Percentiles rank a stretch among this genome's conserved stretches.
Conservation (phyloP, 2,329 filamentous ascomycete species). For the Ophiostoma piceae region DNA sequence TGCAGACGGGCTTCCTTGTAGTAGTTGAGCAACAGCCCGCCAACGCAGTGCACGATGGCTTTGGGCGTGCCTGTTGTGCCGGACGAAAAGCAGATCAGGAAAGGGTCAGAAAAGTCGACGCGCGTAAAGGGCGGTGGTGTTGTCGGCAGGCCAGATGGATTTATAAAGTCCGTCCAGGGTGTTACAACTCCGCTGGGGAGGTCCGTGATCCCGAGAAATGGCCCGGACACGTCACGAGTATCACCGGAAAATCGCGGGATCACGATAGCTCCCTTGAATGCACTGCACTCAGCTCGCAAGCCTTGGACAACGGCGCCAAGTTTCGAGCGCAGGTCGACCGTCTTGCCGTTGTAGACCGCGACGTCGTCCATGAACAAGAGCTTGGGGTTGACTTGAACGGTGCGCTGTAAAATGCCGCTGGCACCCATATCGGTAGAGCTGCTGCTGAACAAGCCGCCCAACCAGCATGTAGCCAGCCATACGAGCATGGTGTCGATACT, state of each 20-base stretch:
- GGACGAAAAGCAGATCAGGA: conserved; percentile 71
- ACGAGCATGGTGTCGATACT: conserved; percentile 68
- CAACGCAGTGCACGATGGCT: conserved; percentile 74
- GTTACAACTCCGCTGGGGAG: conserved; percentile 37
- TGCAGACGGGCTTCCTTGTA: conserved; percentile 56
- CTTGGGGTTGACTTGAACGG: conserved; percentile 69
- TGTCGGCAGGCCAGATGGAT: conserved; percentile 28
- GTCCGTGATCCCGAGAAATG: conserved; percentile 33
- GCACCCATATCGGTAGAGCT: conserved; percentile 80
- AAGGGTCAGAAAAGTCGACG: conserved; percentile 66
- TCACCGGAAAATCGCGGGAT: conserved; percentile 59
- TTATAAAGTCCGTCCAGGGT: conserved; percentile 44
- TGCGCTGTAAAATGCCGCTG: conserved; percentile 67
- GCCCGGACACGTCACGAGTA: conserved; percentile 50
- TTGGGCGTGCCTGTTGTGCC: conserved; percentile 82
- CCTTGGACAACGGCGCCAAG: conserved; percentile 62
- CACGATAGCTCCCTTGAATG: conserved; percentile 60
- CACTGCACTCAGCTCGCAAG: conserved; percentile 50
- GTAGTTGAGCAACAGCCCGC: conserved; percentile 53
- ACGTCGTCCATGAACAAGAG: conserved; percentile 81
- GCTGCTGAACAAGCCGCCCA: conserved; percentile 71
- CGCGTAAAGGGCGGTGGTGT: conserved; percentile 49
- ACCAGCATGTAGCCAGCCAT: conserved; percentile 61
- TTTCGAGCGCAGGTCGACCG: conserved; percentile 64
- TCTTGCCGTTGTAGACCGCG: conserved; percentile 65